Conservation (phyloP, 768 basidiomycete species). For the Lepiota venenata region DNA sequence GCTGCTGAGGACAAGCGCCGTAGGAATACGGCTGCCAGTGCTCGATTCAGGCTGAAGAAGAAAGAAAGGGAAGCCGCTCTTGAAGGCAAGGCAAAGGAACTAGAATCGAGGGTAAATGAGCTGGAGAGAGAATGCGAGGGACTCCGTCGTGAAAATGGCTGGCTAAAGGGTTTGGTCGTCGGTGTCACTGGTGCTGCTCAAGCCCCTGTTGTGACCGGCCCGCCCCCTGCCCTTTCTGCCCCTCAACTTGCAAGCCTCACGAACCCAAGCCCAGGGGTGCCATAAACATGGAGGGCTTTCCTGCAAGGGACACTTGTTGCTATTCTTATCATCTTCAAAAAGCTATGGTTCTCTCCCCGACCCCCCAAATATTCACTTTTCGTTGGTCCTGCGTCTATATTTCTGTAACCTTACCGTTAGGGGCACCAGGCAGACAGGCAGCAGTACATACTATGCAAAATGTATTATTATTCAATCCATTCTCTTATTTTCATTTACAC, state of each 20-base stretch:
- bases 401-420: background rate
- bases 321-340: background rate
- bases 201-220: slow-evolving; percentile 26
- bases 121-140: slow-evolving; percentile 92
- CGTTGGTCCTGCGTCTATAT: background rate
- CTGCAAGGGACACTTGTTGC: no score
- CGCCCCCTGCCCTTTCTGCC: slow-evolving; percentile 19
- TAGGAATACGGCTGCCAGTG: slow-evolving; percentile 89
- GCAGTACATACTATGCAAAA: background rate
- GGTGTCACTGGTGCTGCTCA: slow-evolving; percentile 76
- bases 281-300: background rate
- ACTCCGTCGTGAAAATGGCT: slow-evolving; percentile 85
- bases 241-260: slow-evolving; percentile 10
- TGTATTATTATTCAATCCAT: slow-evolving; percentile 4
- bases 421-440: background rate
- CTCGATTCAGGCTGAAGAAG: slow-evolving; percentile 93
- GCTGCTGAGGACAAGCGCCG: slow-evolving; percentile 89
- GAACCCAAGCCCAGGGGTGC: slow-evolving; percentile 15
- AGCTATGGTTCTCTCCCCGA: background rate
- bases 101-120: slow-evolving; percentile 73
- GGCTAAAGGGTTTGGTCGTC: slow-evolving; percentile 88
- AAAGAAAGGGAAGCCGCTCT: slow-evolving; percentile 92
- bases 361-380: no score
- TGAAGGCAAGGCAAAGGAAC: slow-evolving; percentile 81
- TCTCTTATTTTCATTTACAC: background rate